These are phyloP conservation scores for Trichoderma sp. DNA, from an alignment of 2,329 filamentous ascomycete species.

Conservation along the genomic window DNA sequence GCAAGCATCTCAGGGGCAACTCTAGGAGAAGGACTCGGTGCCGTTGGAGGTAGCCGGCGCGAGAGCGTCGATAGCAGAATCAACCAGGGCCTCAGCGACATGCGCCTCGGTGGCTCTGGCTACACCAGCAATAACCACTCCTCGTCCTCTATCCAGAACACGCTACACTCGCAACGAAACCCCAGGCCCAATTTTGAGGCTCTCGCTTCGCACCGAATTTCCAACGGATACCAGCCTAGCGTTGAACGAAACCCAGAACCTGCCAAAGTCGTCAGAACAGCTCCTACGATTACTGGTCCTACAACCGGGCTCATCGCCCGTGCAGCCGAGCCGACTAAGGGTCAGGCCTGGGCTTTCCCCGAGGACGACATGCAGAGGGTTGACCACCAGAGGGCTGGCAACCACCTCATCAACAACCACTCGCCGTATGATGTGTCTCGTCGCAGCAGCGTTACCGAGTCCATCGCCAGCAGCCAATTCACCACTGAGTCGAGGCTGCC, in stretches of 20 bases:
- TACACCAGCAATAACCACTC: conserved; percentile 77
- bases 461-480: conserved; percentile 74
- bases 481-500: conserved; percentile 71
- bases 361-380: conserved; percentile 62
- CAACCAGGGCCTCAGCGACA: conserved; percentile 66
- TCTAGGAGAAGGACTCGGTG: conserved; percentile 36
- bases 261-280: conserved; percentile 57
- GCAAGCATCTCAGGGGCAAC: conserved; percentile 30
- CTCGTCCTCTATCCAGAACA: conserved; percentile 70
- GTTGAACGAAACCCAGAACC: conserved; percentile 55
- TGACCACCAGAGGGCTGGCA: conserved; percentile 38
- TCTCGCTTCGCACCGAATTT: conserved; percentile 56
- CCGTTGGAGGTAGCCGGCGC: conserved; percentile 54
- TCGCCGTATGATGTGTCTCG: conserved; percentile 58
- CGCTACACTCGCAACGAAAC: conserved; percentile 63
- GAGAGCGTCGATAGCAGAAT: conserved; percentile 80
- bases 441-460: conserved; percentile 73
- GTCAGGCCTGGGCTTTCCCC: conserved; percentile 80
- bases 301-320: conserved; percentile 62
- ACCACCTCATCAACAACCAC: conserved; percentile 28
- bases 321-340: conserved; percentile 76
- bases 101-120: conserved; percentile 64
- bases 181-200: conserved; percentile 52
- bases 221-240: conserved; percentile 62
- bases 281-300: conserved; percentile 72